phyloP scores from a whole-genome alignment of 2,329 filamentous ascomycete species.

The Teratosphaeria zuluensis region DNA sequence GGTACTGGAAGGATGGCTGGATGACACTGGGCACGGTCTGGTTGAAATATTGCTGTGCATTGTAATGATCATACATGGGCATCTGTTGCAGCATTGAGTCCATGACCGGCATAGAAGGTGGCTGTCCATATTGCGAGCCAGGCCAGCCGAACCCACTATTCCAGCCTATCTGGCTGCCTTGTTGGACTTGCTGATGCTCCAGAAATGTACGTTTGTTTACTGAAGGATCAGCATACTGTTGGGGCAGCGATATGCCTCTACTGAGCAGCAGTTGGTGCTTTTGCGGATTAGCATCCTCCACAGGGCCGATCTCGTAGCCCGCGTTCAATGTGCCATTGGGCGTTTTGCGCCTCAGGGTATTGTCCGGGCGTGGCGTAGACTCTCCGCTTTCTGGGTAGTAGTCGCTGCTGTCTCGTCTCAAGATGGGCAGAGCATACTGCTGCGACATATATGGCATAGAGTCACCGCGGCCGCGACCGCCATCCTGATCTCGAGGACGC shows the following conservation, averaged over 20 bases:
- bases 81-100: constrained; percentile 54
- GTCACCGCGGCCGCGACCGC: constrained; percentile 2
- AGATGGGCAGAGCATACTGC: constrained; percentile 23
- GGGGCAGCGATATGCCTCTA: constrained; percentile 29
- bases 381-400: constrained; percentile 12
- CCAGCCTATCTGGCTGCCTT: constrained; percentile 8
- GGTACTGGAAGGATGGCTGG: constrained; percentile 49
- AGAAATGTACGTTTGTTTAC: constrained; percentile 19
- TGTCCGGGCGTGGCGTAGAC: constrained; percentile 43
- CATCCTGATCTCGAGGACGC: constrained; percentile 1
- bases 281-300: constrained; percentile 31
- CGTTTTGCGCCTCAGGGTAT: constrained; percentile 82
- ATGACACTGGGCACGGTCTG: constrained; percentile 50
- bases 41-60: constrained; percentile 25
- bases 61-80: constrained; percentile 29
- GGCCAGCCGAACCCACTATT: constrained; percentile 1
- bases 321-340: constrained; percentile 87
- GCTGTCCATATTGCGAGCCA: constrained; percentile 7
- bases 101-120: constrained; percentile 36
- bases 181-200: constrained; percentile 21
- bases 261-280: constrained; percentile 72
- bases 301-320: constrained; percentile 70
- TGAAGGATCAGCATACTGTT: constrained; percentile 9
- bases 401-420: constrained; percentile 8
- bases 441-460: constrained; percentile 21